Conservation (phyloP, 1,139 yeast species). For the Diutina siamensis region DNA sequence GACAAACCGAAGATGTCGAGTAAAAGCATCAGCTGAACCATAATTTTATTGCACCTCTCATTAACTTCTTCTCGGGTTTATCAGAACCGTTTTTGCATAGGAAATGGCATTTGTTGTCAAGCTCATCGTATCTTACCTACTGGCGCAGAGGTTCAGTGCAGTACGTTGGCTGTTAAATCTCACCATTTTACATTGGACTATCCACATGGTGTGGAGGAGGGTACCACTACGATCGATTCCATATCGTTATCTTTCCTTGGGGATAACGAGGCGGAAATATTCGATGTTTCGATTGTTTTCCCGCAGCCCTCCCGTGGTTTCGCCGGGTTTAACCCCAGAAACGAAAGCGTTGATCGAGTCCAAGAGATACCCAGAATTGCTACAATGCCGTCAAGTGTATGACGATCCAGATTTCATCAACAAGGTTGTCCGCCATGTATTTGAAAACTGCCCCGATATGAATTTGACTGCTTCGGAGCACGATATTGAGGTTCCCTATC, state of each 20-base stretch:
- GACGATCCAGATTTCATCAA: conserved; percentile 2
- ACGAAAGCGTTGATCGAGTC: background rate
- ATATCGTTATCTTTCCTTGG: background rate
- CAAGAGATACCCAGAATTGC: background rate
- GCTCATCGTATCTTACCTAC: too few relatives aligned
- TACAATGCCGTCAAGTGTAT: background rate
- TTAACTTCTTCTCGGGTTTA: too few relatives aligned
- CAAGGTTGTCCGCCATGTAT: background rate
- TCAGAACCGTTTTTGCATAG: too few relatives aligned
- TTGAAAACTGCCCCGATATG: conserved; percentile 2
- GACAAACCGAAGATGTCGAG: too few relatives aligned
- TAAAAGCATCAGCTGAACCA: too few relatives aligned
- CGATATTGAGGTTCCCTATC: conserved; percentile 3
- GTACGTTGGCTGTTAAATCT: too few relatives aligned
- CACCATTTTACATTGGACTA: too few relatives aligned
- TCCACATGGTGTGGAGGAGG: background rate
- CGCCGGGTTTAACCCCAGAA: background rate
- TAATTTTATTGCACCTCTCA: too few relatives aligned
- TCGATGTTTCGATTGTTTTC: background rate
- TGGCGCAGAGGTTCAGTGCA: too few relatives aligned
- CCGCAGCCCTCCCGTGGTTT: background rate
- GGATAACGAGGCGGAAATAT: background rate
- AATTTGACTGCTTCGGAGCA: background rate
- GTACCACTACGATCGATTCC: background rate
- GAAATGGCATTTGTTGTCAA: too few relatives aligned